phyloP scores from a whole-genome alignment of 371 early-diverging fungal species.

The Mucor saturninus region DNA sequence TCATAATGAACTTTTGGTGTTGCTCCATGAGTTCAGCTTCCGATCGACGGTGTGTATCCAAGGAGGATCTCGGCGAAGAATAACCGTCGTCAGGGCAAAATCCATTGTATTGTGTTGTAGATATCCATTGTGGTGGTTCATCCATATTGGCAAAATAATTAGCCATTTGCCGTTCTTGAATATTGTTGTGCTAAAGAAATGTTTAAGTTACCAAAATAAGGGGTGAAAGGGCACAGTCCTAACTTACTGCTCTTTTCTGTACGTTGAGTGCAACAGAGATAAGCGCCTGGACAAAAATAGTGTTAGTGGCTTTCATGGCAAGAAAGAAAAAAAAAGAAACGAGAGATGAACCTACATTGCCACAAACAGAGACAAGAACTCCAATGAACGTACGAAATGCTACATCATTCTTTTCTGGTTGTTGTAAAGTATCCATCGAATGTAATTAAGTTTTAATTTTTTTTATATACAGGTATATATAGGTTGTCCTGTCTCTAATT shows the following conservation, averaged over 20 bases:
- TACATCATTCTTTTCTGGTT: conserved; percentile 4
- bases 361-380: conserved; percentile 63
- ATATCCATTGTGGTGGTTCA: conserved; percentile 50
- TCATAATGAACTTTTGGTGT: conserved; percentile 42
- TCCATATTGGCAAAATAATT: conserved; percentile 55
- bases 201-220: not conserved
- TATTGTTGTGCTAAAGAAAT: conserved; percentile 46
- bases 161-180: conserved; percentile 49
- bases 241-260: conserved; percentile 69
- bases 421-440: not conserved
- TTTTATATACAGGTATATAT: not conserved
- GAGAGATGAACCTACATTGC: conserved; percentile 54
- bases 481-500: too few species aligned
- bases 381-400: conserved; percentile 64
- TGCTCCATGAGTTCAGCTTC: conserved; percentile 41
- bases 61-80: conserved; percentile 52
- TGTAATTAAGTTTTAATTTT: not conserved
- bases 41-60: conserved; percentile 30
- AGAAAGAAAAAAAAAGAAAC: not conserved
- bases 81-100: conserved; percentile 58
- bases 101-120: conserved; percentile 26
- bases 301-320: not conserved
- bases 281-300: conserved; percentile 48
- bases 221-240: not conserved
- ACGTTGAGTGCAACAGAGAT: conserved; percentile 74